Evolutionary conservation across 192 early-diverging fungal species (phyloP), one percentile per base, ranked within the genome.

Genomic region (Diversispora epigaea): DNA sequence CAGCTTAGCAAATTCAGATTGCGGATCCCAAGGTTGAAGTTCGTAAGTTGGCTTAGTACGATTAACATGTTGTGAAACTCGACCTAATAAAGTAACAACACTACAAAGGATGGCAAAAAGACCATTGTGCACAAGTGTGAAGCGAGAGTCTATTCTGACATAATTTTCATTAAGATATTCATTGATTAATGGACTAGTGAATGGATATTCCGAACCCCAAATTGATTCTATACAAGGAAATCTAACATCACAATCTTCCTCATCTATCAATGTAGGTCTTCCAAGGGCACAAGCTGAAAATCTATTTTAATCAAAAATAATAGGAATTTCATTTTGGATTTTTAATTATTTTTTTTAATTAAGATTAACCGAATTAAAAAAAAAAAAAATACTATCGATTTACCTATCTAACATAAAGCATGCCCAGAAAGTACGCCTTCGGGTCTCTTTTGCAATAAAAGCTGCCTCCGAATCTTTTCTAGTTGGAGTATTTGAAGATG

Each of bases 391-490:
- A 75, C 76, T 55, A 76, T 80, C 0, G 68, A 76, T 0, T 79
- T 81, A 83, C 80, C 77, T 81, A 71, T 89, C 87, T 49, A 86
- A n/a, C 7, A 78, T 73, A 57, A 84, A 89, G 44, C 80, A 76
- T 2, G 74, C 60, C 87, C 87, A 89, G 41, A 87, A 89, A 17
- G 82, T 80, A 44, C 87, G 77, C 55, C 87, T 69, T 47, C 79
- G 49, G n/a, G 77, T 78, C 70, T 89, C 87, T 43, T 80, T 80
- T 67, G 84, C 45, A 66, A 80, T 80, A 81, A 84, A 78, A 66
- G 76, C 40, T 52, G 80, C 73, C 77, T 82, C 60, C 75, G 57
- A 43, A 55, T 43, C 50, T 49, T 9, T 8, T 39, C 41, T 8
- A 19, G 47, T 4, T 17, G 21, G 25, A 15, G 15, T 17, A 7